These are phyloP conservation scores for Talaromyces verruculosus DNA, from an alignment of 2,329 filamentous ascomycete species.

Conservation along the genomic window DNA sequence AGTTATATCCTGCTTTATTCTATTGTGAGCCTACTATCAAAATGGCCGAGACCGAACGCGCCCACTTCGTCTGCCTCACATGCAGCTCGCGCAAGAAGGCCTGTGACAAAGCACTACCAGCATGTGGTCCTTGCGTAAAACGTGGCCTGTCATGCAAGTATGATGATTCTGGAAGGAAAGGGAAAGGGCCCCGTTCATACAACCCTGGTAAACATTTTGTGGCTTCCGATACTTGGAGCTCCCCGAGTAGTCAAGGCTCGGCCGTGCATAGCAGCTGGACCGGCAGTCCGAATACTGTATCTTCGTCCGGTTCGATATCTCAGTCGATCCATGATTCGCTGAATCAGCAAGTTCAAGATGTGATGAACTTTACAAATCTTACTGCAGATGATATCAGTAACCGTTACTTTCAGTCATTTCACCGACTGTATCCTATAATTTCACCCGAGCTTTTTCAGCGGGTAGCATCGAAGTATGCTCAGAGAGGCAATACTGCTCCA, in stretches of 20 bases:
- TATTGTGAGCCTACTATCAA: neutral
- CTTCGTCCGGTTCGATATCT: neutral
- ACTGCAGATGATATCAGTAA: slow-evolving; percentile 7
- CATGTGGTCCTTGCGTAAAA: slow-evolving; percentile 15
- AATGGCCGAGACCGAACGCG: slow-evolving; percentile 13
- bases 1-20: no score
- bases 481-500: neutral
- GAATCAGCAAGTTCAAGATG: slow-evolving; percentile 7
- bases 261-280: neutral
- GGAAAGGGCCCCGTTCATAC: slow-evolving; percentile 11
- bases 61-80: slow-evolving; percentile 16
- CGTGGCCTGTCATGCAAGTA: slow-evolving; percentile 17
- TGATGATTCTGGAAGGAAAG: neutral
- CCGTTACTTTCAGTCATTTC: slow-evolving; percentile 17
- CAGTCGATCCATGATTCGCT: slow-evolving; percentile 5
- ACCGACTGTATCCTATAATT: slow-evolving; percentile 14
- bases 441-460: slow-evolving; percentile 5
- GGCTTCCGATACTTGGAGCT: neutral
- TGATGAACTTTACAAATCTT: slow-evolving; percentile 4
- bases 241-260: neutral
- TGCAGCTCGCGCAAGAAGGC: slow-evolving; percentile 19
- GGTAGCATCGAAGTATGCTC: neutral
- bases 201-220: slow-evolving; percentile 20
- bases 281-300: neutral
- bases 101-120: slow-evolving; percentile 16